phyloP scores from a whole-genome alignment of 805 yeast species.

The Clavispora phyllophila region DNA sequence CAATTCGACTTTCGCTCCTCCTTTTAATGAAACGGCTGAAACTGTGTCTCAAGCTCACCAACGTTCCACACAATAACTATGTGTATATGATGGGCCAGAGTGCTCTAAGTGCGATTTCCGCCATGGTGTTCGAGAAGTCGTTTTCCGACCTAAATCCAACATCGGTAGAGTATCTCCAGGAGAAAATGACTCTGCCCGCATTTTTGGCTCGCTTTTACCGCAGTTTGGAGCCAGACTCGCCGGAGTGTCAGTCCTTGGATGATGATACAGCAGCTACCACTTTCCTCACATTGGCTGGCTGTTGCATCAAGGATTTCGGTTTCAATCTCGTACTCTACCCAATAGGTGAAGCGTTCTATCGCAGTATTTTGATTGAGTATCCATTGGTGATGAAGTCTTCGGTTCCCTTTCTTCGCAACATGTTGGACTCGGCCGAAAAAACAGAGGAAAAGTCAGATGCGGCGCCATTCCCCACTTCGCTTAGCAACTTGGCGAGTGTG shows the following conservation, averaged over 20 bases:
- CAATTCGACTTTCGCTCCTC: slow-evolving; percentile 7
- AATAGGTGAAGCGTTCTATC: slow-evolving; percentile 64
- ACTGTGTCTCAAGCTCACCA: slow-evolving; percentile 49
- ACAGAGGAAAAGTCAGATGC: neutral
- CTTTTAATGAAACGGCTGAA: slow-evolving; percentile 52
- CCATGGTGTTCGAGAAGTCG: slow-evolving; percentile 60
- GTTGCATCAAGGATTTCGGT: slow-evolving; percentile 74
- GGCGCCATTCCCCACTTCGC: neutral
- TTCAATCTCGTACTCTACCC: slow-evolving; percentile 65
- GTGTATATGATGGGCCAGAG: slow-evolving; percentile 49
- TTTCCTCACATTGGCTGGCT: slow-evolving; percentile 58
- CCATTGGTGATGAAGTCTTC: slow-evolving; percentile 52
- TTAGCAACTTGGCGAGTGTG: slow-evolving; percentile 28
- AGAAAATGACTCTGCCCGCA: slow-evolving; percentile 38
- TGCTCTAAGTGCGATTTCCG: slow-evolving; percentile 49
- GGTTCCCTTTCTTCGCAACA: slow-evolving; percentile 19
- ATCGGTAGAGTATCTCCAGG: slow-evolving; percentile 48
- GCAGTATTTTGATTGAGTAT: slow-evolving; percentile 54
- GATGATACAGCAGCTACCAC: slow-evolving; percentile 53
- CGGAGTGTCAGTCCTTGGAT: slow-evolving; percentile 30
- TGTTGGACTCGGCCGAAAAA: neutral
- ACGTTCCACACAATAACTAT: slow-evolving; percentile 35
- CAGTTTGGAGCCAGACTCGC: slow-evolving; percentile 39
- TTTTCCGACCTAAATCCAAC: slow-evolving; percentile 49
- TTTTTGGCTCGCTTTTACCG: slow-evolving; percentile 43